phyloP scores from a whole-genome alignment of 2,329 filamentous ascomycete genomes.

The Ciborinia camelliae region DNA sequence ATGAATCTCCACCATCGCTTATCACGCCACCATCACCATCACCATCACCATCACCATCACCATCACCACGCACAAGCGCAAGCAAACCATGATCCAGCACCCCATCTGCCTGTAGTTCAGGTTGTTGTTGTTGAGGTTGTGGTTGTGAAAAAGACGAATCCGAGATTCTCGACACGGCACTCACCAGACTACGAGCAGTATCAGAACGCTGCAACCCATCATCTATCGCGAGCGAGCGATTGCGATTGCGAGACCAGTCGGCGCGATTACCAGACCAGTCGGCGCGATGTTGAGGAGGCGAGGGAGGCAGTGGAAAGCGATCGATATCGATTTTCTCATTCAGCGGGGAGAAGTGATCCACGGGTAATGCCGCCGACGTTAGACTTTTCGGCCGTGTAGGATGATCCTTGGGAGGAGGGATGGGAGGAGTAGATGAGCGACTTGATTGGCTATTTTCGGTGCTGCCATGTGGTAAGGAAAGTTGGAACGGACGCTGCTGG shows the following conservation, averaged over 20 bases:
- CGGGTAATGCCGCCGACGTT: not conserved
- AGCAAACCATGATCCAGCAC: conserved; percentile 20
- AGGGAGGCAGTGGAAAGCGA: conserved; percentile 14
- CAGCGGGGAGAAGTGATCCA: not conserved
- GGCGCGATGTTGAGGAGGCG: not conserved
- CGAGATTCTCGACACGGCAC: conserved; percentile 34
- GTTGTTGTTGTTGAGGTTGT: too few relatives aligned
- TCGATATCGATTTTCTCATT: conserved; percentile 9
- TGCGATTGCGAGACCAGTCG: not conserved
- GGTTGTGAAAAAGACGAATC: conserved; percentile 3
- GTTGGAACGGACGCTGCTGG: conserved; percentile 37
- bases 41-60: conserved; percentile 38
- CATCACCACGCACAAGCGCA: too few relatives aligned
- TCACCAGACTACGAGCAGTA: conserved; percentile 49
- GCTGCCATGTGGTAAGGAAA: conserved; percentile 31
- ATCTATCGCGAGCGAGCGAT: not conserved
- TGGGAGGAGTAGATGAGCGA: conserved; percentile 25
- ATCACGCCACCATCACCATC: not conserved
- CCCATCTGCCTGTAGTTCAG: not conserved
- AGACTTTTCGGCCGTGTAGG: not conserved
- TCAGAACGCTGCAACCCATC: not conserved
- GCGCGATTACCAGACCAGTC: not conserved
- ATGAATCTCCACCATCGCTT: not conserved
- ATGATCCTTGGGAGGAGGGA: conserved; percentile 20
- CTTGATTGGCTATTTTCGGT: conserved; percentile 10